Base-by-base conservation (phyloP, 2,329 filamentous ascomycete genomes). In the Diaporthe sp. region DNA sequence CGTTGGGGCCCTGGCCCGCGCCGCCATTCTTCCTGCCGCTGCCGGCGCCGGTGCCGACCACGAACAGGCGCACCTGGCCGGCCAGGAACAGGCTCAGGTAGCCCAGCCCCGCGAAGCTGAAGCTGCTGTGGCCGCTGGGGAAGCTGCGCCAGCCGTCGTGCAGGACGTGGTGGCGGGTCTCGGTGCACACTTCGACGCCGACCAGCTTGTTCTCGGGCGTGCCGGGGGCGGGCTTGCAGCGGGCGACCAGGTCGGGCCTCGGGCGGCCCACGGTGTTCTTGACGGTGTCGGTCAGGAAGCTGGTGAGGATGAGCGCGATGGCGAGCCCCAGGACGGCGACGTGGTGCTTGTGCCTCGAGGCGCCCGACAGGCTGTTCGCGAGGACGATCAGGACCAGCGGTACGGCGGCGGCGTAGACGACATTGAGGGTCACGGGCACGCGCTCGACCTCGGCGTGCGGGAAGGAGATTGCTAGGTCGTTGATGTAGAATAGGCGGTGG, bases 401-500 rank as follows among this genome's bases (percentile, higher is more conserved):
- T 7, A 95, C 82, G 71, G 91, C 90, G 71, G 93, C 90, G 65
- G 94, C 92, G 83, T 97, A 98, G 72, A 95, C 85, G 79, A 98
- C 92, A 79, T 95, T 94, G 89, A 93, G 92, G 76, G 87, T 89
- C 19, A 98, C 92, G 10, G 95, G 89, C 0, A 99, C 97, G 77
- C 95, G 91, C 84, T 99, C 96, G 70, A 93, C 85, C 74, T 93
- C 88, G 31, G 97, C 95, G 84, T 98, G 94, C 0, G 97, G 97
- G 81, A 94, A 98, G 78, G 95, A 93, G 76, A 98, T 95, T 68
- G 92, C 88, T 34, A 94, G 89, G 82, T 98, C 95, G 82, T 95
- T 94, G 77, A 98, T 90, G 78, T 92, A 94, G 86, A 99, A 98
- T 91, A 98, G 94, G 85, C 95, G 95, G 83, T 98, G 95, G 83